Evolutionary conservation across 768 basidiomycete genomes (phyloP).

Genomic region (Pisolithus microcarpus): DNA sequence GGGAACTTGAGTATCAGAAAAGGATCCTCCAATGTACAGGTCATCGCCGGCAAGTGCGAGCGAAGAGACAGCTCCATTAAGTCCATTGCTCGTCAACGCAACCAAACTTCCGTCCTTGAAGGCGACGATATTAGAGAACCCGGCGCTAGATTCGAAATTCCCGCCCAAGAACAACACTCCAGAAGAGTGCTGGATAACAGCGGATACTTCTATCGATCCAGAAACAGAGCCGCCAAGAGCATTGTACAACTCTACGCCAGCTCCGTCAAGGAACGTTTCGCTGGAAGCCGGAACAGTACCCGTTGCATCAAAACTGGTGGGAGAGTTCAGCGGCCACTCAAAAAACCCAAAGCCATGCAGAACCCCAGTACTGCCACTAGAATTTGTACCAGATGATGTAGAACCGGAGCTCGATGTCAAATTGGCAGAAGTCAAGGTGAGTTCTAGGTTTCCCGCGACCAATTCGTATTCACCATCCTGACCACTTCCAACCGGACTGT

Average conservation of each 20-base stretch:
- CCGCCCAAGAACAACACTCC: slow-evolving; percentile 71
- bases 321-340: slow-evolving; percentile 67
- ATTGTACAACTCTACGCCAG: slow-evolving; percentile 55
- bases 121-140: slow-evolving; percentile 63
- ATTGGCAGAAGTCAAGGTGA: slow-evolving; percentile 63
- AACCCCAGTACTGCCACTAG: slow-evolving; percentile 28
- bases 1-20: slow-evolving; percentile 57
- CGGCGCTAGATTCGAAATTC: slow-evolving; percentile 56
- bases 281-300: slow-evolving; percentile 58
- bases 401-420: slow-evolving; percentile 29
- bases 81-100: slow-evolving; percentile 54
- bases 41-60: slow-evolving; percentile 54
- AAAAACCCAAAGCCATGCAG: slow-evolving; percentile 74
- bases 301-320: slow-evolving; percentile 48
- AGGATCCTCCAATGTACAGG: slow-evolving; percentile 84
- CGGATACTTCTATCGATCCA: slow-evolving; percentile 36
- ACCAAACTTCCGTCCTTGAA: slow-evolving; percentile 55
- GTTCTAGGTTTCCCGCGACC: slow-evolving; percentile 81
- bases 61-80: slow-evolving; percentile 73
- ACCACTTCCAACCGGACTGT: slow-evolving; percentile 54
- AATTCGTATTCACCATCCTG: slow-evolving; percentile 66
- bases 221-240: slow-evolving; percentile 46
- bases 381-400: slow-evolving; percentile 21
- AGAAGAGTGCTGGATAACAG: slow-evolving; percentile 60
- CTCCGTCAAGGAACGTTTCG: slow-evolving; percentile 57